phyloP scores from a whole-genome alignment of 768 basidiomycete genomes.

The Myochromella boudieri region DNA sequence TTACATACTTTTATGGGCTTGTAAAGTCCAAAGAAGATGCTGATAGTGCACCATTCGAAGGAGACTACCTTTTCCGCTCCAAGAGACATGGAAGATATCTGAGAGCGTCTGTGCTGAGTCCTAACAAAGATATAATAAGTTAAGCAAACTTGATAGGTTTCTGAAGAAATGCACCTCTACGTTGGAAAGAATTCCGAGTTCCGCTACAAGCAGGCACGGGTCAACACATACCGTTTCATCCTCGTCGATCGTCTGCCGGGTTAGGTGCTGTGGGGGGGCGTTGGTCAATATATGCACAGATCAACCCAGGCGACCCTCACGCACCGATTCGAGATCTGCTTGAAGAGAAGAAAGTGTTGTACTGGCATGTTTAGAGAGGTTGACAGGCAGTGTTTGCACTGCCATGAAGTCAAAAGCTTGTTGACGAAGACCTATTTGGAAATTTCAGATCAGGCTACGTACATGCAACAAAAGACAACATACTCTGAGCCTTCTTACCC shows the following conservation, averaged over 20 bases:
- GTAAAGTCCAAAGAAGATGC: constrained; percentile 53
- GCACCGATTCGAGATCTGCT: constrained; percentile 24
- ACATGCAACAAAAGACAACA: constrained; percentile 1
- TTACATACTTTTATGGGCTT: constrained; percentile 40
- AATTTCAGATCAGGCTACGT: neutral
- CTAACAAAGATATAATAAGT: neutral
- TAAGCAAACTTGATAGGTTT: neutral
- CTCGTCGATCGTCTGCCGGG: constrained; percentile 1
- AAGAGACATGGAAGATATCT: constrained; percentile 40
- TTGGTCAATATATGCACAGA: neutral
- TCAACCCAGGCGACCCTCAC: constrained; percentile 2
- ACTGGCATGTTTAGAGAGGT: constrained; percentile 19
- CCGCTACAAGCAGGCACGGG: constrained; percentile 26
- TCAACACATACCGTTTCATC: constrained; percentile 16
- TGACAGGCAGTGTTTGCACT: constrained; percentile 29
- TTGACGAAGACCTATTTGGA: constrained; percentile 34
- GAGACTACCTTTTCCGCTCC: constrained; percentile 30
- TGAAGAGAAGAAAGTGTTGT: constrained; percentile 13
- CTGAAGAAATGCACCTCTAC: constrained; percentile 1
- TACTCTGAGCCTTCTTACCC: constrained; percentile 18
- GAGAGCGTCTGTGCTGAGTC: constrained; percentile 8
- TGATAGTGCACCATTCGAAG: constrained; percentile 51
- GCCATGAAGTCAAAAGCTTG: constrained; percentile 42
- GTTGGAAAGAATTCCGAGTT: constrained; percentile 34
- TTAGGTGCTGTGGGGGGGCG: constrained; percentile 6